Evolutionary conservation across 1,284 basidiomycete genomes (phyloP).

Genomic region (Ceratobasidium sp.): DNA sequence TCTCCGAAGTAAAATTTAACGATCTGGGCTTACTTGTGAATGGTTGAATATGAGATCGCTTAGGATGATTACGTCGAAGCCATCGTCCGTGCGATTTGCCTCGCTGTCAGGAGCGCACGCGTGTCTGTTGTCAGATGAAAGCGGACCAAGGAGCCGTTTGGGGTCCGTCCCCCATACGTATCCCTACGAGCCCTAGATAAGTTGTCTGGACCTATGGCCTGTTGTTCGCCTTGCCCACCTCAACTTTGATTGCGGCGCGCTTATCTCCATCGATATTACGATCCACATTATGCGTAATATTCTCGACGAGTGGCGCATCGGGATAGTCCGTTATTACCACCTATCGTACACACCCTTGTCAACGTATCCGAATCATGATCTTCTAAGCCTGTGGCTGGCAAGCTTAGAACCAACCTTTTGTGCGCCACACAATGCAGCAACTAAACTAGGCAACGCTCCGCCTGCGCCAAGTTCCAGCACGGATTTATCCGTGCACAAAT

Average conservation of each 20-base stretch:
- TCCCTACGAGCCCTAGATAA: conserved; percentile 59
- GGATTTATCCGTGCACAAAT: conserved; percentile 52
- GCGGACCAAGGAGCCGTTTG: conserved; percentile 58
- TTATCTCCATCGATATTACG: conserved; percentile 58
- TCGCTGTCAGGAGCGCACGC: not conserved
- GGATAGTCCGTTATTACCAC: conserved; percentile 93
- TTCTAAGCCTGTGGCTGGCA: not conserved
- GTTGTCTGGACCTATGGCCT: not conserved
- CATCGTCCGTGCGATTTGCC: conserved; percentile 35
- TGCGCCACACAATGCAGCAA: conserved; percentile 74
- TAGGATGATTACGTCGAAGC: conserved; percentile 85
- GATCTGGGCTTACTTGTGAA: conserved; percentile 63
- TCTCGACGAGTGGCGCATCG: conserved; percentile 78
- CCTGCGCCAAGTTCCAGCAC: conserved; percentile 95
- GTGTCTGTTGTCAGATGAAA: conserved; percentile 43
- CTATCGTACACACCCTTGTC: conserved; percentile 49
- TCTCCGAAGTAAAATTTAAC: not conserved
- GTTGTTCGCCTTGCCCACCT: conserved; percentile 54
- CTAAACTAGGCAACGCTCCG: conserved; percentile 84
- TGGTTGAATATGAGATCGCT: conserved; percentile 94
- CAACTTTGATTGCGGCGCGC: conserved; percentile 54
- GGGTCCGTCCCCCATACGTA: conserved; percentile 89
- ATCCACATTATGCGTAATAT: conserved; percentile 74
- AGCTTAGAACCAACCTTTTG: conserved; percentile 45
- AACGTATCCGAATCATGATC: not conserved